Base-by-base conservation (phyloP, 225 moss, liverwort and hornwort genomes). In the Marchantia paleacea region DNA sequence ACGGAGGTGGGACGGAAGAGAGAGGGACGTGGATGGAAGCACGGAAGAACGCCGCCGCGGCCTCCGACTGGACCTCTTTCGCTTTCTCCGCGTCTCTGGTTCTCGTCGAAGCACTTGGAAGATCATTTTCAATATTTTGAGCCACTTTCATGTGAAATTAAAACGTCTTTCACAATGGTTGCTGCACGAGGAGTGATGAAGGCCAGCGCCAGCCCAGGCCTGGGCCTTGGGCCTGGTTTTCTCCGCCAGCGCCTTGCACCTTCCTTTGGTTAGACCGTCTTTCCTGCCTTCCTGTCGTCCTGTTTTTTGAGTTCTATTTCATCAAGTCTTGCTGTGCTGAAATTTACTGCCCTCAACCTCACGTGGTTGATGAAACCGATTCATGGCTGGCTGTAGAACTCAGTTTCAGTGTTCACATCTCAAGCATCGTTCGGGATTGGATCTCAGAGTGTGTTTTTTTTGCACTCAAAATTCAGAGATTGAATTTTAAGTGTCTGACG, bases 131-230 rank as follows among this genome's bases (percentile, higher is more conserved):
- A 39, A 39, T 39, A 39, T 39, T n/a, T 39, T 39, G 15, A 39
- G 29, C 18, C 39, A 39, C 5, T 69, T 73, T 53, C 24, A 73
- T 73, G 73, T 73, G 53, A 71, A 71, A 22, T 20, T 8, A 22
- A 14, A 48, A 6, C 22, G 24, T 53, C 48, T 25, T n/a, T 52
- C 24, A 54, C 31, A 24, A 76, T 86, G 86, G 86, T 82, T 30
- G 80, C 86, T 51, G 86, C 80, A 58, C 80, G 86, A 50, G 86
- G 82, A 77, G 83, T 77, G 57, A 77, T 80, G 86, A 86, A 54
- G 80, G 80, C 80, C 48, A 69, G 78, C 63, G 80, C 80, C 48
- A 69, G 73, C 63, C 80, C 77, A 30, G 73, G 75, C 20, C 52
- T 85, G 52, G 22, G 64, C 51, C 70, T 82, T 9, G 72, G 68